These are phyloP conservation scores for Capronia coronata DNA, from an alignment of 2,329 filamentous ascomycete species.

Conservation along the genomic window DNA sequence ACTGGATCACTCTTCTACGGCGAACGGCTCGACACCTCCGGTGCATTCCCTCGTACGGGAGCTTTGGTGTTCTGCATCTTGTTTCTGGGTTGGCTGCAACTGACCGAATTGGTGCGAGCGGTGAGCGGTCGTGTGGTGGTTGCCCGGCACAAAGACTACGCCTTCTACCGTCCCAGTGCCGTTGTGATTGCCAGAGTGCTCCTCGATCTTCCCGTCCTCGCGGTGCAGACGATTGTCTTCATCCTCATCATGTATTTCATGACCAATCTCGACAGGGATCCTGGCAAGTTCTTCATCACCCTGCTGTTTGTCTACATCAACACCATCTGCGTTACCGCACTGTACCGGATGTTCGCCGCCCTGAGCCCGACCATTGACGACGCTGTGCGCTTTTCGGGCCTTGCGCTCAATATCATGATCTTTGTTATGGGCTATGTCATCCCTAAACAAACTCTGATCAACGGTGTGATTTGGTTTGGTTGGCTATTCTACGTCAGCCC, in stretches of 20 bases:
- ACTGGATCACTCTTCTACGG: no score
- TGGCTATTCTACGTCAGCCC: conserved; percentile 63
- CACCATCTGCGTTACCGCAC: no score
- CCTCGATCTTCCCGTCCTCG: conserved; percentile 52
- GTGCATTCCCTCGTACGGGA: conserved; percentile 55
- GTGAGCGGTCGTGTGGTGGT: no score
- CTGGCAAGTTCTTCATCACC: conserved; percentile 54
- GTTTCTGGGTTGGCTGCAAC: conserved; percentile 56
- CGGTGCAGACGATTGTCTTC: conserved; percentile 55
- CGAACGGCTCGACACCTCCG: no score
- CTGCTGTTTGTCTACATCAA: conserved; percentile 51
- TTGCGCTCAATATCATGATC: conserved; percentile 46
- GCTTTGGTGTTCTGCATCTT: conserved; percentile 59
- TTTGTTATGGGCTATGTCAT: conserved; percentile 62
- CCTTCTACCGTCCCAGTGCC: conserved; percentile 59
- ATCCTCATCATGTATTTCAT: conserved; percentile 59
- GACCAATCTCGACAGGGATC: conserved; percentile 26
- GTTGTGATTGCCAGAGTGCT: conserved; percentile 54
- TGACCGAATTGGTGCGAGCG: no score
- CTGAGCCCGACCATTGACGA: conserved; percentile 46
- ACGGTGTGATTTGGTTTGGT: no score
- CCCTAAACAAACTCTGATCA: conserved; percentile 47
- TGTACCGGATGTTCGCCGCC: no score
- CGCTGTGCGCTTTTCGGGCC: conserved; percentile 45
- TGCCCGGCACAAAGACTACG: conserved; percentile 65